Evolutionary conservation across 768 basidiomycete species (phyloP), one percentile per base, ranked within the genome.

Genomic region (Boletus fagicola): DNA sequence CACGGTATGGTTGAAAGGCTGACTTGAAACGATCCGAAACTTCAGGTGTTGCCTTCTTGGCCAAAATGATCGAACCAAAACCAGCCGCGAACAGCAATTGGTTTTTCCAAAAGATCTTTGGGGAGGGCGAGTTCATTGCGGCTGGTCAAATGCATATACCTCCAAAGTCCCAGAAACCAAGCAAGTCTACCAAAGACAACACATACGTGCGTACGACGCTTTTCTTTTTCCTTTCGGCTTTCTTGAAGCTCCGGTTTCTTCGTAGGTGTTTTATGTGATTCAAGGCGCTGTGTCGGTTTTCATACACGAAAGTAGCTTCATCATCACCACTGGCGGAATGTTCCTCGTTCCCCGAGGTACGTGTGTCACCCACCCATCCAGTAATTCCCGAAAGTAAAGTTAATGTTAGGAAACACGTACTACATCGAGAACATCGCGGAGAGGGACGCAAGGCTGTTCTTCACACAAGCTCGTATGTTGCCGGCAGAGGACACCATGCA

Each of bases 181-280:
- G 82, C 57, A 98, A 98, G 70, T 81, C 83, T 24, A 85, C 94
- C 1, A 94, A 90, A 68, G 97, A 98, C 66, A 99, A 98, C 63
- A 92, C 92, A 26, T 95, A 91, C 69, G 92, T 94, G 60, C 62
- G 90, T 78, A 10, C 24, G 36, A 42, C 6, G n/a, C 5, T 3
- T 31, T 47, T 46, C 5, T 31, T 48, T 45, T 5, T 1, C 20
- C 36, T 30, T 20, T 42, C 11, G 16, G 9, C 6, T 43, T 39
- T 53, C 6, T 3, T 44, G 24, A 22, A 49, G 39, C 5, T 49
- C 57, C 33, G 58, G 33, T 16, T 30, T 24, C 4, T 31, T 26
- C 26, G 22, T 65, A 90, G 88, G 78, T 87, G 2, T 88, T 90
- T 75, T 87, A 87, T 68, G 86, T 95, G 45, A 83, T 93, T 54